Percentiles rank a stretch among this genome's conserved stretches.
Conservation (phyloP, 2,329 filamentous ascomycete genomes). For the Orbilia brochopaga region DNA sequence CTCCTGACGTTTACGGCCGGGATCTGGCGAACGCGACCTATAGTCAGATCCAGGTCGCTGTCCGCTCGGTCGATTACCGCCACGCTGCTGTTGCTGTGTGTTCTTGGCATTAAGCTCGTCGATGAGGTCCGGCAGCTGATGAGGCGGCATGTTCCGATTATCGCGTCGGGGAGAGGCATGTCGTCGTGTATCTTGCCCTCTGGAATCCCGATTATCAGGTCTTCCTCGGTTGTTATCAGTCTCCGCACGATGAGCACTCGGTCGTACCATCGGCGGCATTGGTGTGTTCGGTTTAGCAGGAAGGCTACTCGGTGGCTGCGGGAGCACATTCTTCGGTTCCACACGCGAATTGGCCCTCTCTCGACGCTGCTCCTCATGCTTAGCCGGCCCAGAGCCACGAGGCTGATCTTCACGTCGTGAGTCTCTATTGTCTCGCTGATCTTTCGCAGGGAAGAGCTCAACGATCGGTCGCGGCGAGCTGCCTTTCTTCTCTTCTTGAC, state of each 20-base stretch:
- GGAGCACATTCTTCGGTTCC: constrained; percentile 28
- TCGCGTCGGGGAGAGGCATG: constrained; percentile 32
- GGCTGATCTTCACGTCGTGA: constrained; percentile 27
- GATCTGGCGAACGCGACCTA: constrained; percentile 48
- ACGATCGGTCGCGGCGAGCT: constrained; percentile 30
- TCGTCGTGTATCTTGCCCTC: constrained; percentile 19
- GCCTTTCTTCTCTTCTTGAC: constrained; percentile 38
- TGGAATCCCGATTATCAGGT: constrained; percentile 27
- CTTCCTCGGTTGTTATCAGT: constrained; percentile 28
- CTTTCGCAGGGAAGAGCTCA: constrained; percentile 38
- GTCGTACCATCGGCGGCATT: constrained; percentile 42
- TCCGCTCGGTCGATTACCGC: constrained; percentile 21
- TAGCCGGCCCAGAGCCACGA: constrained; percentile 15
- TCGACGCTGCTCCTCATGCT: constrained; percentile 42
- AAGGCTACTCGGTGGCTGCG: constrained; percentile 45
- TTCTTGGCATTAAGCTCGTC: constrained; percentile 47
- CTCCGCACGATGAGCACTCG: constrained; percentile 36
- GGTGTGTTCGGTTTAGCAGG: constrained; percentile 47
- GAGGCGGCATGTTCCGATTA: constrained; percentile 13
- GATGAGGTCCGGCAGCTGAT: constrained; percentile 43
- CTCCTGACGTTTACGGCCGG: constrained; percentile 51
- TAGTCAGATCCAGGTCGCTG: constrained; percentile 46
- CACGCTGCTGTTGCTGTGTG: constrained; percentile 22
- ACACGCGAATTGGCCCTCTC: constrained; percentile 38
- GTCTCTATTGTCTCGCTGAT: constrained; percentile 18